Evolutionary conservation across 2,329 filamentous ascomycete genomes (phyloP).

Genomic region (Sclerotinia sclerotiorum): DNA sequence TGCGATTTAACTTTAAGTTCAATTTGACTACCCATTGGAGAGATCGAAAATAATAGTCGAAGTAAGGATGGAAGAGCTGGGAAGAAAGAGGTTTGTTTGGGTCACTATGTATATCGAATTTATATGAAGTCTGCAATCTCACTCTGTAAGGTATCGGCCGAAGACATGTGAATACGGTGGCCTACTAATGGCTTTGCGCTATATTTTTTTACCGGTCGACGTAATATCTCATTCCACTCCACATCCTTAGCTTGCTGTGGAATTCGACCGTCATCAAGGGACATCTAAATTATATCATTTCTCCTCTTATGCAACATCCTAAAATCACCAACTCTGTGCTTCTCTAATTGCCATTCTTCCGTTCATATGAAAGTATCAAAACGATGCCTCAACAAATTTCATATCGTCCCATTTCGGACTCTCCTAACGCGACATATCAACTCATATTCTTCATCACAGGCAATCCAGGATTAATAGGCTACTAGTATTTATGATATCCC

Average conservation of each 20-base stretch:
- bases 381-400: conserved; percentile 28
- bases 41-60: too few relatives aligned
- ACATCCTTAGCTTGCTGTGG: background rate
- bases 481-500: conserved; percentile 52
- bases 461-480: conserved; percentile 73
- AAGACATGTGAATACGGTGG: background rate
- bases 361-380: background rate
- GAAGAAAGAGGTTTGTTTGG: too few relatives aligned
- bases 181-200: background rate
- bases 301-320: background rate
- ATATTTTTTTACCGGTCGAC: background rate
- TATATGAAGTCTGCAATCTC: too few relatives aligned
- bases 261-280: background rate
- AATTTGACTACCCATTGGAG: too few relatives aligned
- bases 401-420: conserved; percentile 26
- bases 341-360: background rate
- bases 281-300: background rate
- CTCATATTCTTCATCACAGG: conserved; percentile 74
- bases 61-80: too few relatives aligned
- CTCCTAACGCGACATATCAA: conserved; percentile 28
- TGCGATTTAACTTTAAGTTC: too few relatives aligned
- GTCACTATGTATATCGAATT: too few relatives aligned
- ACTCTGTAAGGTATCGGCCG: too few relatives aligned
- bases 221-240: background rate
- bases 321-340: background rate